phyloP scores from a whole-genome alignment of 1,284 basidiomycete genomes.

The Ceratobasidium theobromae region DNA sequence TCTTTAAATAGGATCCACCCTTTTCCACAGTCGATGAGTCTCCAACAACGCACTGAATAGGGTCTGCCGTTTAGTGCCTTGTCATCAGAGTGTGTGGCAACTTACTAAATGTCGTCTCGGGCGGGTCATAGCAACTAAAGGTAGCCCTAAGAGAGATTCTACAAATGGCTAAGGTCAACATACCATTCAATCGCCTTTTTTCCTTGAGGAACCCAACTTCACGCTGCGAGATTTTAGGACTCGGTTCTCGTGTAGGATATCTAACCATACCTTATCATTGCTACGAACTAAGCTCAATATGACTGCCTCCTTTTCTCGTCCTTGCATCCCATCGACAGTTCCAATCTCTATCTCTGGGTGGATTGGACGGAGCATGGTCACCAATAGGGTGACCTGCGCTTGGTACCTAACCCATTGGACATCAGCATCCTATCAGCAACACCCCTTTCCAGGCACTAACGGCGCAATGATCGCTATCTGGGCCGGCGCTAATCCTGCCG shows the following conservation, averaged over 20 bases:
- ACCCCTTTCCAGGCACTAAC: conserved; percentile 47
- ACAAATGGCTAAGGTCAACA: conserved; percentile 34
- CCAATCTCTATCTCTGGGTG: conserved; percentile 82
- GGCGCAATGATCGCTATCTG: conserved; percentile 93
- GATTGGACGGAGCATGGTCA: conserved; percentile 69
- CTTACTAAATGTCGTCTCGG: conserved; percentile 84
- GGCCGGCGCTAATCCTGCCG: conserved; percentile 63
- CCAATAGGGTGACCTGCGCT: conserved; percentile 82
- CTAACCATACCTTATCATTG: conserved; percentile 66
- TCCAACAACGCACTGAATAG: conserved; percentile 78
- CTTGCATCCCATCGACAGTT: conserved; percentile 92
- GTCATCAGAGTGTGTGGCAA: conserved; percentile 30
- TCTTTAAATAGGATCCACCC: conserved; percentile 78
- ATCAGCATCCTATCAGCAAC: not conserved
- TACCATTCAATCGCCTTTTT: conserved; percentile 84
- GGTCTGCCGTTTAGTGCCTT: not conserved
- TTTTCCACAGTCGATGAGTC: conserved; percentile 86
- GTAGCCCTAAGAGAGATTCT: conserved; percentile 13
- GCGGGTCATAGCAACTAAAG: conserved; percentile 87
- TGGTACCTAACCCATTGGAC: conserved; percentile 61
- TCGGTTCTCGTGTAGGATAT: not conserved
- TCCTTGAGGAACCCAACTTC: conserved; percentile 93
- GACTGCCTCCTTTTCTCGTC: conserved; percentile 87
- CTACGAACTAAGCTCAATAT: conserved; percentile 87
- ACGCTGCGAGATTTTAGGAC: conserved; percentile 49